phyloP scores from a whole-genome alignment of 1,284 basidiomycete genomes.

The Entoloma clypeatum region DNA sequence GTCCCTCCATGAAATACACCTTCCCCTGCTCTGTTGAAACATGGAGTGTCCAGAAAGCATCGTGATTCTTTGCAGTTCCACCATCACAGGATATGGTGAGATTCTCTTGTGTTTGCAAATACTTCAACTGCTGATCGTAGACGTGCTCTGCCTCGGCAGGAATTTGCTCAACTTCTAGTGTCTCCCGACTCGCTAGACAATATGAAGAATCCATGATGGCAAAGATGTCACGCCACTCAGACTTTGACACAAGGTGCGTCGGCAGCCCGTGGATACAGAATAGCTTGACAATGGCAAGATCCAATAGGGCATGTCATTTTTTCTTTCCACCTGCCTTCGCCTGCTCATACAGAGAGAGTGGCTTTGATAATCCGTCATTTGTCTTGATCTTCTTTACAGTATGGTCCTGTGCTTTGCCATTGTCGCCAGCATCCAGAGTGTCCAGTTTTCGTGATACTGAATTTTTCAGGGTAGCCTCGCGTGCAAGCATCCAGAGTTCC shows the following conservation, averaged over 20 bases:
- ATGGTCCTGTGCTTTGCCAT: too few relatives aligned
- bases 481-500: too few relatives aligned
- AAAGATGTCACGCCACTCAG: conserved; percentile 10
- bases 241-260: conserved; percentile 2
- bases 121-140: neutral
- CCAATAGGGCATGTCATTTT: conserved; percentile 2
- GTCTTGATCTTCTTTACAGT: too few relatives aligned
- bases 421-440: too few relatives aligned
- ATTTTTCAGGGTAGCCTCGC: too few relatives aligned
- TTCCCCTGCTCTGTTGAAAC: conserved; percentile 20
- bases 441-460: too few relatives aligned
- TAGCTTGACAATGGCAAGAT: conserved; percentile 12
- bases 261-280: conserved; percentile 13
- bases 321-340: neutral
- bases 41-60: conserved; percentile 25
- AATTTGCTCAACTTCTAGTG: conserved; percentile 1
- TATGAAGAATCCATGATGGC: conserved; percentile 6
- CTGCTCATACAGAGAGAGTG: too few relatives aligned
- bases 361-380: too few relatives aligned
- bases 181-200: conserved; percentile 1
- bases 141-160: neutral
- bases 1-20: conserved; percentile 20
- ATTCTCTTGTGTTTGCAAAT: conserved; percentile 3
- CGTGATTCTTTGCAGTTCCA: conserved; percentile 12
- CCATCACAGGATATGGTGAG: conserved; percentile 18